A percentile compares a stretch with the other conserved stretches of the same genome.
These are phyloP conservation scores for Emergomyces pasteurianus DNA, from an alignment of 2,329 filamentous ascomycete genomes.

Conservation along the genomic window DNA sequence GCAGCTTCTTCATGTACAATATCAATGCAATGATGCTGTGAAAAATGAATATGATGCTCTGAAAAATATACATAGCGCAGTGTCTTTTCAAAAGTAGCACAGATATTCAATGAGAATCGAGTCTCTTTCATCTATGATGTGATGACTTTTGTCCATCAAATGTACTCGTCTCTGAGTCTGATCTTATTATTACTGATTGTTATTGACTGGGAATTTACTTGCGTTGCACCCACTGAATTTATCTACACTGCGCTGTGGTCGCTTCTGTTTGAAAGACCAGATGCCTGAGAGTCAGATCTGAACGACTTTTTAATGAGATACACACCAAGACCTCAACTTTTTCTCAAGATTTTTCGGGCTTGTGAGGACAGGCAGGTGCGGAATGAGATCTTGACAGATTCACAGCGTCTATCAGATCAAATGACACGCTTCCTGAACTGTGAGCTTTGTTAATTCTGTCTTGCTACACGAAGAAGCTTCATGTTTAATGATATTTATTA, in stretches of 20 bases:
- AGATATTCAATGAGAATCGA: slow-evolving; percentile 3
- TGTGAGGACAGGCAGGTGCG: slow-evolving; percentile 11
- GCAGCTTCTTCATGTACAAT: slow-evolving; percentile 20
- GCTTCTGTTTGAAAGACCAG: slow-evolving; percentile 14
- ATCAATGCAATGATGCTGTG: slow-evolving; percentile 31
- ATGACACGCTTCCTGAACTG: slow-evolving; percentile 18
- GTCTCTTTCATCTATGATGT: slow-evolving; percentile 19
- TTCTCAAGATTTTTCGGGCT: slow-evolving; percentile 14
- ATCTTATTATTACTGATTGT: slow-evolving; percentile 13
- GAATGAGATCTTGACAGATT: slow-evolving; percentile 7
- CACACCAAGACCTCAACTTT: slow-evolving; percentile 14
- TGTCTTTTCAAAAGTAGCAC: slow-evolving; percentile 27
- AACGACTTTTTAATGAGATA: slow-evolving; percentile 15
- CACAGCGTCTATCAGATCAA: slow-evolving; percentile 12
- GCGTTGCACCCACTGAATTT: slow-evolving; percentile 14
- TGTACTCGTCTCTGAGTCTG: slow-evolving; percentile 16
- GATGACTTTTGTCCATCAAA: slow-evolving; percentile 27
- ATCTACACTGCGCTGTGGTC: slow-evolving; percentile 13
- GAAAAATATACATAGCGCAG: slow-evolving; percentile 33
- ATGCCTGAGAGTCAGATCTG: slow-evolving; percentile 11
- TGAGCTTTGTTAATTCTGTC: slow-evolving; percentile 17
- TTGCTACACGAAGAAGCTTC: slow-evolving; percentile 16
- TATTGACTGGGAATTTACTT: slow-evolving; percentile 21
- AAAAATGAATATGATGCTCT: slow-evolving; percentile 26
- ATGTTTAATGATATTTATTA: slow-evolving; percentile 14